Evolutionary conservation across 2,329 filamentous ascomycete species (phyloP).

Genomic region (Beauveria sp.): DNA sequence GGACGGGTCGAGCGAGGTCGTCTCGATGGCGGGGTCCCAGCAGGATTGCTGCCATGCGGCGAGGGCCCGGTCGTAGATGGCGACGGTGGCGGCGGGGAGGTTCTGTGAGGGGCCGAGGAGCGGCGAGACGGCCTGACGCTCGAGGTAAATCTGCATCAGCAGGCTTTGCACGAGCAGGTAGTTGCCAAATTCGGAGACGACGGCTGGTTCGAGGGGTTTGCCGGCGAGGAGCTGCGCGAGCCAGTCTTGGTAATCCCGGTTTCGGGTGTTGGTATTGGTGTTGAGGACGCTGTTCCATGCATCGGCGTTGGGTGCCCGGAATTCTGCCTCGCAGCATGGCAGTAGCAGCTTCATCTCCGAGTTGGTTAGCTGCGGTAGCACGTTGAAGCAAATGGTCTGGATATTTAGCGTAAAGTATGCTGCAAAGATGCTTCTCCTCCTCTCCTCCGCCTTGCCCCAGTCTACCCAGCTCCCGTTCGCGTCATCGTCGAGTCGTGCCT

Average conservation of each 20-base stretch:
- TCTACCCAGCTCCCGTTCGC: conserved; percentile 32
- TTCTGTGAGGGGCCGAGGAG: conserved; percentile 1
- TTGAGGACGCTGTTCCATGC: neutral
- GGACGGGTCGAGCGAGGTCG: conserved; percentile 41
- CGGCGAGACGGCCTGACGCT: conserved; percentile 21
- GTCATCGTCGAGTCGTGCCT: conserved; percentile 17
- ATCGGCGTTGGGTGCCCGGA: neutral
- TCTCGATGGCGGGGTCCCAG: conserved; percentile 45
- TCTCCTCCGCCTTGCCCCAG: conserved; percentile 33
- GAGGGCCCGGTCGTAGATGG: conserved; percentile 26
- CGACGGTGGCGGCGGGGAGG: conserved; percentile 4
- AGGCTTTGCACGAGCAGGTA: conserved; percentile 47
- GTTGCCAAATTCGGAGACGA: conserved; percentile 42
- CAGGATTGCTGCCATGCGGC: conserved; percentile 39
- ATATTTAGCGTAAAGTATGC: conserved; percentile 46
- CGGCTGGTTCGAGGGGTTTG: conserved; percentile 8
- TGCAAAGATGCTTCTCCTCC: conserved; percentile 31
- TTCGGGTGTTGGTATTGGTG: neutral
- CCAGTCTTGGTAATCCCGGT: neutral
- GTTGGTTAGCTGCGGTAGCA: conserved; percentile 49
- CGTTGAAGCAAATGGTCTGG: conserved; percentile 55
- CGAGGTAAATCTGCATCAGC: conserved; percentile 46
- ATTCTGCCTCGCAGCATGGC: neutral
- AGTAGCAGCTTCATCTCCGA: neutral
- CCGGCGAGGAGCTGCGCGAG: conserved; percentile 19